Base-by-base conservation (phyloP, 2,329 filamentous ascomycete species). In the Aspergillus quadrilineatus region DNA sequence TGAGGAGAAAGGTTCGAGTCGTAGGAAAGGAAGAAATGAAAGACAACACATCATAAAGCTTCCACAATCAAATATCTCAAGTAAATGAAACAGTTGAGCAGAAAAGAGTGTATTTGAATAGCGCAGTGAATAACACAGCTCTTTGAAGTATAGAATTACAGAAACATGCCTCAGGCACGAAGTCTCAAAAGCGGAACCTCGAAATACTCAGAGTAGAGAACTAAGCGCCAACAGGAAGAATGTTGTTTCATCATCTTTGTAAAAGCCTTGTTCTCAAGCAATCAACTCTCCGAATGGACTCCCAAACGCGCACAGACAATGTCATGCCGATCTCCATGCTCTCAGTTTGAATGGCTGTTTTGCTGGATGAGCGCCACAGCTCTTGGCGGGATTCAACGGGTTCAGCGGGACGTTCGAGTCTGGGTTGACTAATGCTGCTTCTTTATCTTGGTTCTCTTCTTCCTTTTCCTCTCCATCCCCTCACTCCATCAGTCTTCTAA, bases 141-240 rank as follows among this genome's bases (percentile, higher is more conserved):
- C 42, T 45, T 22, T 45, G 26, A 17, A 46, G 32, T 37, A 37
- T 6, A 22, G 22, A 22, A 22, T 22, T 22, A 37, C 15, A n/a
- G 22, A 26, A 37, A 37, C 36, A 3, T 47, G 52, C 52, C 52
- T 58, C 29, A 58, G 52, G 43, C 51, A 52, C 2, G 10, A 32
- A 50, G 6, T 10, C 4, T 15, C 26, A 12, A 51, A 32, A 51
- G 29, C 32, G 17, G 8, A 10, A 26, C 9, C 22, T 44, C n/a
- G 37, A 42, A 46, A 9, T 14, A n/a, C n/a, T n/a, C n/a, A n/a
- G n/a, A n/a, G n/a, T n/a, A 49, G 39, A 26, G 34, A 50, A 4
- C 22, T 50, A 43, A 29, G 39, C 29, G 49, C 49, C 47, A 39
- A 50, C 22, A 30, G 30, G 12, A 45, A 45, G n/a, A 17, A 17